These are phyloP conservation scores for Fusarium keratoplasticum DNA, from an alignment of 2,329 filamentous ascomycete species.

Conservation along the genomic window DNA sequence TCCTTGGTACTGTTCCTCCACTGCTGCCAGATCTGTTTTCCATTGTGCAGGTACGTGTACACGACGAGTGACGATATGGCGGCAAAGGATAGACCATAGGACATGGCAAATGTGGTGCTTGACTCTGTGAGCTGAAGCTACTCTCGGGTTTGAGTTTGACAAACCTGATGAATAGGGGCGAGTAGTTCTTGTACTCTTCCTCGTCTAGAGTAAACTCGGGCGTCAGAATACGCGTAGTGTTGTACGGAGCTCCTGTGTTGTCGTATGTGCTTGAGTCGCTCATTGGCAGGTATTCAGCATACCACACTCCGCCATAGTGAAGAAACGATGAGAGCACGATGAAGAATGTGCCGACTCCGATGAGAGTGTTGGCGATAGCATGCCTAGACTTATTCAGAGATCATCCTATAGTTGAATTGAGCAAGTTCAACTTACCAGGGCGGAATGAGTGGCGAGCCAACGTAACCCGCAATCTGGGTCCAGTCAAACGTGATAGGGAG, in stretches of 20 bases:
- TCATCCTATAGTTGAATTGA: no score
- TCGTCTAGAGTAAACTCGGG: conserved; percentile 71
- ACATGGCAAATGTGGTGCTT: conserved; percentile 77
- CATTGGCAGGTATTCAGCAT: conserved; percentile 73
- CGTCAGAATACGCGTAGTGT: conserved; percentile 73
- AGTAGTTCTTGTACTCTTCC: conserved; percentile 74
- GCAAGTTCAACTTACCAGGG: conserved; percentile 64
- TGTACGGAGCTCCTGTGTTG: conserved; percentile 73
- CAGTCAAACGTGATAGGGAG: conserved; percentile 82
- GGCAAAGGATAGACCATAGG: conserved; percentile 79
- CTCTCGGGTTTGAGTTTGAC: neutral
- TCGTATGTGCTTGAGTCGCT: conserved; percentile 78
- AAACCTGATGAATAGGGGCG: conserved; percentile 72
- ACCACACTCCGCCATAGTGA: conserved; percentile 76
- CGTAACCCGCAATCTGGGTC: conserved; percentile 77
- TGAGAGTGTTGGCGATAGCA: conserved; percentile 78
- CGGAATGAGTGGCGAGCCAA: conserved; percentile 75
- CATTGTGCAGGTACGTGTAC: conserved; percentile 74
- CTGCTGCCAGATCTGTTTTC: conserved; percentile 73
- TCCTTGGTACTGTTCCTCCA: conserved; percentile 69
- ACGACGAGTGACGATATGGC: conserved; percentile 77
- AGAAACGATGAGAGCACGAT: conserved; percentile 69
- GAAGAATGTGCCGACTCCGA: conserved; percentile 75
- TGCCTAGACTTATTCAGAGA: conserved; percentile 56
- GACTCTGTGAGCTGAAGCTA: conserved; percentile 13